phyloP scores from a whole-genome alignment of 441 rosid species.

The Sinapis alba region DNA sequence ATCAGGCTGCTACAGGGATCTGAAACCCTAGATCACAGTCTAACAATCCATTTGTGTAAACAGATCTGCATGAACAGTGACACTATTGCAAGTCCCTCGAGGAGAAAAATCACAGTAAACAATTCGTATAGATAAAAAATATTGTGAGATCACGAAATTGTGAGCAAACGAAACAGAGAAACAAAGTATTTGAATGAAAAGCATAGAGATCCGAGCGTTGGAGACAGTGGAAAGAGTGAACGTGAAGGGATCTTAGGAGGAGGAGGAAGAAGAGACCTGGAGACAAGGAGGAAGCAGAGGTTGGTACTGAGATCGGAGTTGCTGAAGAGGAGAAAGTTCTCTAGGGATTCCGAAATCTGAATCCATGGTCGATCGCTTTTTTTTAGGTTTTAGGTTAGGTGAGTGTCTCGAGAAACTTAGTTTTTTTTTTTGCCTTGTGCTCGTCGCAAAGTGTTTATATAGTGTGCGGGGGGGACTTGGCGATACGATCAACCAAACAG shows the following conservation, averaged over 20 bases:
- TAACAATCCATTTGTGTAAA: not conserved
- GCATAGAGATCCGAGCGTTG: not conserved
- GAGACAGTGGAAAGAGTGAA: not conserved
- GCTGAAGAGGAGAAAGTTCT: conserved; percentile 90
- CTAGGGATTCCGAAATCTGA: conserved; percentile 96
- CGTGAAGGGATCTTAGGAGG: conserved; percentile 12
- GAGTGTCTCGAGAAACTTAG: conserved; percentile 18
- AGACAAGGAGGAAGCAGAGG: conserved; percentile 97
- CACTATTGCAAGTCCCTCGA: not conserved
- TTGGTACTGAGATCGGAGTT: conserved; percentile 76
- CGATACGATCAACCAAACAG: conserved; percentile 38
- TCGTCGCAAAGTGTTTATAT: conserved; percentile 32
- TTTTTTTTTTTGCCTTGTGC: not conserved
- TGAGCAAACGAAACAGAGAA: not conserved
- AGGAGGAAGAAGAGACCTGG: conserved; percentile 50
- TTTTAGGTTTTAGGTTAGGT: conserved; percentile 33
- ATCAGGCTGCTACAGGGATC: not conserved
- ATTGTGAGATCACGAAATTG: not conserved
- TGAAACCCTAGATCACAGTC: conserved; percentile 1
- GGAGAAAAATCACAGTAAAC: not conserved
- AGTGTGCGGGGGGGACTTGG: conserved; percentile 41
- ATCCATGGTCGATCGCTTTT: conserved; percentile 58
- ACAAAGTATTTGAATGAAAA: not conserved
- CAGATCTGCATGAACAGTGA: conserved; percentile 11
- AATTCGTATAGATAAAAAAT: not conserved